Conservation (phyloP, 441 rosid species). For the Aleurites moluccanus region DNA sequence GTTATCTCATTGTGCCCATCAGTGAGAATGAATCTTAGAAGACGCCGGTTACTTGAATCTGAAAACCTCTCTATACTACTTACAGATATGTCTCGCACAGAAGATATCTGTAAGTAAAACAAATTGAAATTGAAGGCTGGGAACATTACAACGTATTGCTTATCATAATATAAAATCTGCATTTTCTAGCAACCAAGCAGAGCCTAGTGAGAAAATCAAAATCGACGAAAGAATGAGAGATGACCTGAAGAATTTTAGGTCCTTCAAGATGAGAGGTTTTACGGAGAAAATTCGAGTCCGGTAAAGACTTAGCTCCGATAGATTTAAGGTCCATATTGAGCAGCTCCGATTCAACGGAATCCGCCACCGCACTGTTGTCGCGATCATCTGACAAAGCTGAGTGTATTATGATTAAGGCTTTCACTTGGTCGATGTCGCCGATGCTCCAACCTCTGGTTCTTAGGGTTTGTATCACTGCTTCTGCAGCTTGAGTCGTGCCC, state of each 20-base stretch:
- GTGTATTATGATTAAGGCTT: constrained; percentile 39
- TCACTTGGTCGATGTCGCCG: constrained; percentile 42
- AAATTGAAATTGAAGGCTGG: constrained; percentile 1
- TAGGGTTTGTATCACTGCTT: constrained; percentile 53
- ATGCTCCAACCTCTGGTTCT: constrained; percentile 71
- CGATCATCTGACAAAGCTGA: constrained; percentile 47
- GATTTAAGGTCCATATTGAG: constrained; percentile 67
- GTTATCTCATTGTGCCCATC: constrained; percentile 72
- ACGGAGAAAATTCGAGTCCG: constrained; percentile 45
- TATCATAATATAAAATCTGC: neutral
- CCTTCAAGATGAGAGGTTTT: constrained; percentile 60
- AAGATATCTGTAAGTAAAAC: constrained; percentile 44
- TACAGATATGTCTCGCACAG: constrained; percentile 67
- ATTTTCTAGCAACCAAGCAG: constrained; percentile 2
- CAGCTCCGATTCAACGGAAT: constrained; percentile 68
- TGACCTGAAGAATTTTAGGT: constrained; percentile 81
- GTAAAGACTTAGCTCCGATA: constrained; percentile 67
- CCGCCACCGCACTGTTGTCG: constrained; percentile 39
- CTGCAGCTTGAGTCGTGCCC: constrained; percentile 25
- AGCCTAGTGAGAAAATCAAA: neutral
- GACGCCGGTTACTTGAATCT: constrained; percentile 48
- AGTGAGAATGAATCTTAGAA: constrained; percentile 55
- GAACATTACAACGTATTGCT: too few relatives aligned
- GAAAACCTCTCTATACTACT: constrained; percentile 58
- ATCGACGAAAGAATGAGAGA: neutral